Percentiles rank a stretch among this genome's conserved stretches.
Evolutionary conservation across 192 early-diverging fungal genomes (phyloP).

Genomic region (Spizellomyces sp.): DNA sequence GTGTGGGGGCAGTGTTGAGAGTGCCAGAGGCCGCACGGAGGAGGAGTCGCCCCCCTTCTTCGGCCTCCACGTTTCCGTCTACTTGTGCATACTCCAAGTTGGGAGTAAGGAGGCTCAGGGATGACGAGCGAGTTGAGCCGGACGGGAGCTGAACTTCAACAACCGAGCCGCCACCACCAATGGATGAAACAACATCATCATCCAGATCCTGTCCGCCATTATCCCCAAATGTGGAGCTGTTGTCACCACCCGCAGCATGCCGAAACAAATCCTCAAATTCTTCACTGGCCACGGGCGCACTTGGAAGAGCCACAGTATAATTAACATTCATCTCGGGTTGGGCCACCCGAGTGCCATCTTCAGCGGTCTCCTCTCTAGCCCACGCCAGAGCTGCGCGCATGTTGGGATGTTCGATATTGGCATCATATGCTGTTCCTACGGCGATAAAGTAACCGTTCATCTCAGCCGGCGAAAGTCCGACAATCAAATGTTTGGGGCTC

Average conservation of each 20-base stretch:
- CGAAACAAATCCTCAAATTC: slow-evolving; percentile 18
- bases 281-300: background rate
- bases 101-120: background rate
- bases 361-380: background rate
- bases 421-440: slow-evolving; percentile 22
- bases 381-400: slow-evolving; percentile 14
- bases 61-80: slow-evolving; percentile 27
- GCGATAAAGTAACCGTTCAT: slow-evolving; percentile 25
- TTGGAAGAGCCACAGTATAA: slow-evolving; percentile 8
- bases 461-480: slow-evolving; percentile 31
- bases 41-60: slow-evolving; percentile 24
- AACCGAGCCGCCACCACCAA: slow-evolving; percentile 13
- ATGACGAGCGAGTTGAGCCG: background rate
- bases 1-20: background rate
- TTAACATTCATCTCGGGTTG: slow-evolving; percentile 21
- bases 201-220: background rate
- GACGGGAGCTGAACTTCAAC: background rate
- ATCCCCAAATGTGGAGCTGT: background rate
- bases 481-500: slow-evolving; percentile 18
- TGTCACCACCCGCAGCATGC: slow-evolving; percentile 14
- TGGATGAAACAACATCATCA: slow-evolving; percentile 19
- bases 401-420: slow-evolving; percentile 12
- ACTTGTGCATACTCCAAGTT: slow-evolving; percentile 3
- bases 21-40: slow-evolving; percentile 13
- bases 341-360: background rate